A percentile compares a stretch with the other conserved stretches of the same genome.
These are phyloP conservation scores for Ceratocystis ficicola DNA, from an alignment of 2,329 filamentous ascomycete genomes.

Conservation along the genomic window DNA sequence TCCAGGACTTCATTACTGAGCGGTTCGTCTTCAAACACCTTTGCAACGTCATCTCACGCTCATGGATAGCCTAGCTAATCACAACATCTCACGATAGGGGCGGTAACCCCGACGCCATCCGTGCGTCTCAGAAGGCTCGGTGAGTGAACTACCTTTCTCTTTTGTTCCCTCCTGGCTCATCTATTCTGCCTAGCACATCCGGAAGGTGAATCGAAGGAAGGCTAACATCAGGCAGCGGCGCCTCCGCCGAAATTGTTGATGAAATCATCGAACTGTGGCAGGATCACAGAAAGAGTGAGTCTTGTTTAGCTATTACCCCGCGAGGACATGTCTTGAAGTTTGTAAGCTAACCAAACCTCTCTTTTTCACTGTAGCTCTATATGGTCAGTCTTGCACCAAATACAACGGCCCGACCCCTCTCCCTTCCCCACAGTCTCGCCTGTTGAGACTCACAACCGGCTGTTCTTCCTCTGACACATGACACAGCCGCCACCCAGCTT, in stretches of 20 bases:
- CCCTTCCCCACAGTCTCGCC: not conserved
- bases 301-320: not conserved
- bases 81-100: conserved; percentile 40
- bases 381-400: conserved; percentile 18
- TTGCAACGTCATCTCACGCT: not conserved
- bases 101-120: conserved; percentile 81
- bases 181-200: too few species aligned
- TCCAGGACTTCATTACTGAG: conserved; percentile 68
- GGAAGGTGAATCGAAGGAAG: not conserved
- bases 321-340: not conserved
- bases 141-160: conserved; percentile 30
- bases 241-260: conserved; percentile 73
- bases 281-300: conserved; percentile 63
- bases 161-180: not conserved
- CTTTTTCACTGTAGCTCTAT: conserved; percentile 14
- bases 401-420: not conserved
- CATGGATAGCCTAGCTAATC: not conserved
- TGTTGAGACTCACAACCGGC: not conserved
- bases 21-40: conserved; percentile 27
- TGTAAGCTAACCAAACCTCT: conserved; percentile 12
- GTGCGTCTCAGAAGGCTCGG: conserved; percentile 76
- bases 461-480: not conserved
- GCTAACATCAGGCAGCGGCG: conserved; percentile 29
- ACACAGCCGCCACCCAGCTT: conserved; percentile 54
- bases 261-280: conserved; percentile 80